These are phyloP conservation scores for Botrytis elliptica DNA, from an alignment of 2,329 filamentous ascomycete genomes.

Conservation along the genomic window DNA sequence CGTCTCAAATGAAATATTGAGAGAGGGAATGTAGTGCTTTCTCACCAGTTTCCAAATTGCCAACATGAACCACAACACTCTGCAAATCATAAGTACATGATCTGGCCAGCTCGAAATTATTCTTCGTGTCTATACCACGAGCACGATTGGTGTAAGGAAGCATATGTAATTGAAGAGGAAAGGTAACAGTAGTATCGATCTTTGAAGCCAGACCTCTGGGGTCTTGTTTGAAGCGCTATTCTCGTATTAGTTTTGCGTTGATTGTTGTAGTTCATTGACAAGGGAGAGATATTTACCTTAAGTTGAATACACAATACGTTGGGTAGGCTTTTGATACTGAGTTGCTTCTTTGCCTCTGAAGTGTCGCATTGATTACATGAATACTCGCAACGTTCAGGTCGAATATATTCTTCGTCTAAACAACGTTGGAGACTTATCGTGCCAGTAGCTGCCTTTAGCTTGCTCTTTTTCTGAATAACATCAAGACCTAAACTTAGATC, in stretches of 20 bases:
- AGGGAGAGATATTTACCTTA: slow-evolving; percentile 59
- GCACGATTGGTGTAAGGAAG: slow-evolving; percentile 79
- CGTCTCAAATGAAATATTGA: neutral
- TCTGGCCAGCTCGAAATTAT: slow-evolving; percentile 55
- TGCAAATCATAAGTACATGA: slow-evolving; percentile 82
- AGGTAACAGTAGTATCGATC: slow-evolving; percentile 81
- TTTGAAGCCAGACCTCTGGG: slow-evolving; percentile 74
- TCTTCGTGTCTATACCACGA: slow-evolving; percentile 49
- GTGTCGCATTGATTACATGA: slow-evolving; percentile 77
- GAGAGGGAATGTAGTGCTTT: neutral
- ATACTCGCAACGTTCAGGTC: slow-evolving; percentile 84
- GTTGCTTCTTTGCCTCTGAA: slow-evolving; percentile 79
- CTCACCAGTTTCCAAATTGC: slow-evolving; percentile 77
- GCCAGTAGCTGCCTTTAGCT: slow-evolving; percentile 42
- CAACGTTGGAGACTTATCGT: slow-evolving; percentile 67
- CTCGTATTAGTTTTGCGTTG: slow-evolving; percentile 20
- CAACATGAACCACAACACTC: slow-evolving; percentile 89
- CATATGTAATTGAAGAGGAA: slow-evolving; percentile 86
- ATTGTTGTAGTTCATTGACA: neutral
- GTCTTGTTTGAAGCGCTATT: slow-evolving; percentile 70
- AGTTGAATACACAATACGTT: slow-evolving; percentile 90
- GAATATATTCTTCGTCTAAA: slow-evolving; percentile 81
- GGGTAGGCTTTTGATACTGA: slow-evolving; percentile 80
- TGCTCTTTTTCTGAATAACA: slow-evolving; percentile 64
- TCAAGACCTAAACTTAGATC: slow-evolving; percentile 89